These are phyloP conservation scores for Crithidia expoeki DNA, from an alignment of 208 protist species.

Conservation along the genomic window DNA sequence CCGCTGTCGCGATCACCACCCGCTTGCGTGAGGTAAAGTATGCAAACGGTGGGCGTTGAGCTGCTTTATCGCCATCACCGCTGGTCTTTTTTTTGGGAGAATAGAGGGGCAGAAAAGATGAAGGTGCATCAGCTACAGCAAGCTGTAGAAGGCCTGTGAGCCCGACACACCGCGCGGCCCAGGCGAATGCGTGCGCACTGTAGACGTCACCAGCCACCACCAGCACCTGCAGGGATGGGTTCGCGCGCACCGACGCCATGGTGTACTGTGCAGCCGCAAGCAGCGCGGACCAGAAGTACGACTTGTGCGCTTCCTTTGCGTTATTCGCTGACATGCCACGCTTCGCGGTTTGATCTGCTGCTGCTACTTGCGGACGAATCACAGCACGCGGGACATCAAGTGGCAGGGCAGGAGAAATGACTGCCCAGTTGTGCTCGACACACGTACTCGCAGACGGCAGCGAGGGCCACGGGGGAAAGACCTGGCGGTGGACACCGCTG, in stretches of 20 bases:
- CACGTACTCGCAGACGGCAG: conserved; percentile 35
- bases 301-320: neutral
- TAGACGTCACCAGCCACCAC: conserved; percentile 57
- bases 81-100: neutral
- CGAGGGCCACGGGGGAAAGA: conserved; percentile 25
- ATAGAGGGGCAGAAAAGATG: neutral
- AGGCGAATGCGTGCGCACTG: conserved; percentile 80
- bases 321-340: neutral
- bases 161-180: conserved; percentile 72
- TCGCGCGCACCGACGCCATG: conserved; percentile 18
- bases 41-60: conserved; percentile 15
- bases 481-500: too few relatives aligned
- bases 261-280: conserved; percentile 63
- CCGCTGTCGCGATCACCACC: conserved; percentile 64
- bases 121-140: conserved; percentile 13
- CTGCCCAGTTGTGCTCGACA: conserved; percentile 19
- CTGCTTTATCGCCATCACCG: neutral
- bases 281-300: conserved; percentile 59
- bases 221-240: conserved; percentile 41
- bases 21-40: conserved; percentile 45
- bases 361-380: conserved; percentile 32
- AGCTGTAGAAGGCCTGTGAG: conserved; percentile 48
- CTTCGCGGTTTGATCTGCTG: neutral
- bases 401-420: conserved; percentile 38
- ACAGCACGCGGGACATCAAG: conserved; percentile 46